phyloP scores from a whole-genome alignment of 495 filamentous ascomycete species.

The Aspergillus heteromorphus region DNA sequence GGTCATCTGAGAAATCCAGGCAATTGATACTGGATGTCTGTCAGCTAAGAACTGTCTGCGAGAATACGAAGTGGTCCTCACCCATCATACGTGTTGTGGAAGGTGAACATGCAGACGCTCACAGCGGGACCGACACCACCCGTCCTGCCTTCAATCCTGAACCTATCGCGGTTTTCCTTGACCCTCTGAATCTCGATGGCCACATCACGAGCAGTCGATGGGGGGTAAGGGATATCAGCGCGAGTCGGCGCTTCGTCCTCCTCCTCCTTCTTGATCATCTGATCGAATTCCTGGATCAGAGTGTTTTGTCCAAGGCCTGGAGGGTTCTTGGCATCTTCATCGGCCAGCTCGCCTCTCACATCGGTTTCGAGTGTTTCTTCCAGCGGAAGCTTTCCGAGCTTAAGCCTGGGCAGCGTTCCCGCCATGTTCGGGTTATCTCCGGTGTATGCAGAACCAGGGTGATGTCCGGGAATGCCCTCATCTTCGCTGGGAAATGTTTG shows the following conservation, averaged over 20 bases:
- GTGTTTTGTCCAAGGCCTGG: constrained; percentile 58
- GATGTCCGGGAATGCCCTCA: constrained; percentile 89
- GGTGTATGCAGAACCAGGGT: constrained; percentile 75
- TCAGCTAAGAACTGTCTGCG: constrained; percentile 19
- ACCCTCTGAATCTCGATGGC: constrained; percentile 91
- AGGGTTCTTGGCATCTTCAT: constrained; percentile 68
- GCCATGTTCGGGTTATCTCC: constrained; percentile 56
- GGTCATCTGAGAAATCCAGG: constrained; percentile 89
- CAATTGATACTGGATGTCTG: constrained; percentile 64
- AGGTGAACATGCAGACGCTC: constrained; percentile 92
- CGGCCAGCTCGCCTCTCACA: constrained; percentile 74
- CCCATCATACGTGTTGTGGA: constrained; percentile 91
- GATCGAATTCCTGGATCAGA: constrained; percentile 73
- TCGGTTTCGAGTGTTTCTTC: constrained; percentile 74
- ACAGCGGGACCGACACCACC: constrained; percentile 75
- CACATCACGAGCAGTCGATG: constrained; percentile 80
- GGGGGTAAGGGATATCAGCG: constrained; percentile 74
- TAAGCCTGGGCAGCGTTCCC: constrained; percentile 52
- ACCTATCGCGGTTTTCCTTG: constrained; percentile 87
- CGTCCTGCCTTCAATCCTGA: constrained; percentile 72
- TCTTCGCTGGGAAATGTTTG: constrained; percentile 71
- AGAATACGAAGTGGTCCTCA: constrained; percentile 35
- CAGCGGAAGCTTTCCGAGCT: constrained; percentile 73
- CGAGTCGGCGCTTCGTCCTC: constrained; percentile 75
- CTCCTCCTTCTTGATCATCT: constrained; percentile 85